A percentile compares a stretch with the other conserved stretches of the same genome.
Evolutionary conservation across 192 early-diverging fungal species (phyloP).

Genomic region (Coemansia sp.): DNA sequence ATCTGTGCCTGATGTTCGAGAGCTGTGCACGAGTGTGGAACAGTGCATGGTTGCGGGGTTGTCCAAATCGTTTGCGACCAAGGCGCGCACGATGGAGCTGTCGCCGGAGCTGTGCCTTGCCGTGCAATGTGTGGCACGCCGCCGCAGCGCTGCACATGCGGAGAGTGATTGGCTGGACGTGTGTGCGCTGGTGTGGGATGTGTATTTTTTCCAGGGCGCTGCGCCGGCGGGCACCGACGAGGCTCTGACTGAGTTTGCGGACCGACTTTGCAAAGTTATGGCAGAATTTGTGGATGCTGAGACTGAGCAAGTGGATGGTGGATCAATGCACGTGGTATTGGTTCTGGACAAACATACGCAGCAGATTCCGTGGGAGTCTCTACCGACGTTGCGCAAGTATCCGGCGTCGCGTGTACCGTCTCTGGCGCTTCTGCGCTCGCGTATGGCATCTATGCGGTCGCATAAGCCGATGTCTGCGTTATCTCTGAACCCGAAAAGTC

Average conservation of each 20-base stretch:
- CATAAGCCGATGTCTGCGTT: not conserved
- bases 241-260: slow-evolving; percentile 64
- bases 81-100: slow-evolving; percentile 19
- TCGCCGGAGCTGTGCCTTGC: slow-evolving; percentile 53
- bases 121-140: slow-evolving; percentile 30
- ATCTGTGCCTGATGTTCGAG: not conserved
- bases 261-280: slow-evolving; percentile 50
- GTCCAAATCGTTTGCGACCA: slow-evolving; percentile 28
- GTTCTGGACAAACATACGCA: slow-evolving; percentile 84
- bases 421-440: slow-evolving; percentile 65
- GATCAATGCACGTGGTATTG: slow-evolving; percentile 65
- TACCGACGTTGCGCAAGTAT: slow-evolving; percentile 66
- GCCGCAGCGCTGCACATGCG: not conserved
- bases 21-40: slow-evolving; percentile 17
- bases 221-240: slow-evolving; percentile 16
- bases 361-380: slow-evolving; percentile 84
- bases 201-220: slow-evolving; percentile 61
- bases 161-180: slow-evolving; percentile 40
- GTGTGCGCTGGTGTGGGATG: slow-evolving; percentile 46
- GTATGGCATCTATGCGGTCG: slow-evolving; percentile 48
- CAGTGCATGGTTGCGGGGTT: slow-evolving; percentile 10
- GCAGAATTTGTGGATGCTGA: not conserved
- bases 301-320: slow-evolving; percentile 15
- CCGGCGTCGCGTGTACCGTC: slow-evolving; percentile 82
- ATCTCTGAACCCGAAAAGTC: not conserved